Conservation (phyloP, 2,329 filamentous ascomycete genomes). For the Diaporthe australafricana region DNA sequence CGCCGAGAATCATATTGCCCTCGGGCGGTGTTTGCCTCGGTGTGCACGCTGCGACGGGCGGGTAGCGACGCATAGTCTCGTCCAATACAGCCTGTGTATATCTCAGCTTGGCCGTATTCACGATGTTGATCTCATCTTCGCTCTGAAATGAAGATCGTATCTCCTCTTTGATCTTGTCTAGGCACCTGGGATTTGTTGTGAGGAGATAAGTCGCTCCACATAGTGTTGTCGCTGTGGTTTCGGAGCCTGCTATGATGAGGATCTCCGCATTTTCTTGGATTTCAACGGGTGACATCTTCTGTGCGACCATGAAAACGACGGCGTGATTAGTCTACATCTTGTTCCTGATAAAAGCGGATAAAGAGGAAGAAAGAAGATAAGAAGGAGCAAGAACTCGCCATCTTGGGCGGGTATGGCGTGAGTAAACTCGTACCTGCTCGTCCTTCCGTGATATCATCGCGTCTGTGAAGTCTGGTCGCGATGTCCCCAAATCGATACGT, state of each 20-base stretch:
- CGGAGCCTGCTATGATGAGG: slow-evolving; percentile 31
- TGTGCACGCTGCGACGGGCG: slow-evolving; percentile 41
- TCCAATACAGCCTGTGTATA: slow-evolving; percentile 54
- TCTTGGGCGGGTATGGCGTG: not conserved
- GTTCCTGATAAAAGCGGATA: not conserved
- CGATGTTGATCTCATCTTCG: slow-evolving; percentile 53
- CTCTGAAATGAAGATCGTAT: slow-evolving; percentile 49
- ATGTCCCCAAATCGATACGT: not conserved
- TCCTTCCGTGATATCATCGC: slow-evolving; percentile 41
- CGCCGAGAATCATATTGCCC: slow-evolving; percentile 37
- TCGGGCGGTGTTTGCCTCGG: slow-evolving; percentile 36
- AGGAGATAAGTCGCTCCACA: slow-evolving; percentile 35
- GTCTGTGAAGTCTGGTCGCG: slow-evolving; percentile 41
- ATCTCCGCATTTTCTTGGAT: slow-evolving; percentile 35
- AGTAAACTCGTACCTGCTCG: not conserved
- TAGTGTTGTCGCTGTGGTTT: slow-evolving; percentile 33
- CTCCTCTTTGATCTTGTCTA: slow-evolving; percentile 51
- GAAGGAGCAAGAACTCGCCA: too few species aligned
- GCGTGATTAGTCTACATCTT: not conserved
- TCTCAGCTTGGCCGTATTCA: slow-evolving; percentile 42
- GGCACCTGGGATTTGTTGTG: slow-evolving; percentile 41
- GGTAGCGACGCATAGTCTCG: slow-evolving; percentile 54
- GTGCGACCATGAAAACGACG: not conserved
- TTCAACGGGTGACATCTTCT: slow-evolving; percentile 36
- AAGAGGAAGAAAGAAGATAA: not conserved